Evolutionary conservation across 1,284 basidiomycete species (phyloP), one percentile per base, ranked within the genome.

Genomic region (Rhodofomes roseus): DNA sequence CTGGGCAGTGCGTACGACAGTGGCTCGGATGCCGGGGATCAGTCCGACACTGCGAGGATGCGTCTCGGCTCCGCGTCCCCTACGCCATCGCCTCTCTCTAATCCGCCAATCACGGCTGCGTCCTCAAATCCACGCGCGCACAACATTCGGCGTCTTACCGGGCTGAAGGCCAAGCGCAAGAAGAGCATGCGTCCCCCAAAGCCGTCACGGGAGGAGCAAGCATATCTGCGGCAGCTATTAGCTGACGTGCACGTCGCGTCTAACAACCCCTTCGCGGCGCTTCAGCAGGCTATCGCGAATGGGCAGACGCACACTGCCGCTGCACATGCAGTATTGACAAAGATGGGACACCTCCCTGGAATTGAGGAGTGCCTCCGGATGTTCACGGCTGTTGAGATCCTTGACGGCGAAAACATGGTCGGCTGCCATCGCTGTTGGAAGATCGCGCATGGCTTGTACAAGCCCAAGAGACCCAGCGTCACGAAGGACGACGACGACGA

Each of bases 351-450:
- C 50, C 73, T 83, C 7, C 78, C 82, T 6, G 82, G 84, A 0
- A 76, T 89, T 23, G 88, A 89, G 66, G 87, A 90, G 59, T 93
- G 91, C 62, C 74, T 98, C 60, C 81, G 87, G 61, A 82, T 90
- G 73, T 98, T 98, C 73, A 97, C 94, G 0, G 80, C 88, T 3
- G 94, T 96, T 22, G 95, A 98, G 70, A 84, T 94, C 7, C 76
- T 98, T 31, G 93, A 97, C 65, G 94, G 93, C 0, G 94, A 96
- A 65, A 97, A 98, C 68, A 90, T 89, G 76, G 96, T 97, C 62
- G 93, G 94, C 0, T 98, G 95, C 73, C 83, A 91, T 66, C 83
- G 90, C 59, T 98, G 95, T 76, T 98, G 95, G 95, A 93, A 94
- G 76, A 84, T 90, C 51, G 85, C 83, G 46, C 85, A 93, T 66